phyloP scores from a whole-genome alignment of 75 land plant species.

The Picea glauca region DNA sequence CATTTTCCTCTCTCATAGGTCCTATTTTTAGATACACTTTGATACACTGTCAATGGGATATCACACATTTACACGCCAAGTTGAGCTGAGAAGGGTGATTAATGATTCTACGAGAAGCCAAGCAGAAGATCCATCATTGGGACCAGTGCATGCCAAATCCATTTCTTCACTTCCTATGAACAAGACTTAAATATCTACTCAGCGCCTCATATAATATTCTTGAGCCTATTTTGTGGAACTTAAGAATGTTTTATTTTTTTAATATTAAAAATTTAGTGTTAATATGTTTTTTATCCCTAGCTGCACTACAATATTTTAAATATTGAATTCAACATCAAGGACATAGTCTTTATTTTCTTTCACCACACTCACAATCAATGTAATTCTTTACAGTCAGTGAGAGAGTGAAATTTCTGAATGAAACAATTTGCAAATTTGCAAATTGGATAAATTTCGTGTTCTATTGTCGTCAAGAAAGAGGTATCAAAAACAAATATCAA shows the following conservation, averaged over 20 bases:
- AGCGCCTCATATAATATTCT: too few relatives aligned
- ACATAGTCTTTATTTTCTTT: neutral
- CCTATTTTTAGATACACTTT: constrained; percentile 32
- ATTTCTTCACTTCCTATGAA: constrained; percentile 17
- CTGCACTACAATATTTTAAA: neutral
- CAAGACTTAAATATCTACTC: neutral
- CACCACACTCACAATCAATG: neutral
- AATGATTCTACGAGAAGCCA: constrained; percentile 32
- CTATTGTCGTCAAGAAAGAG: constrained; percentile 53
- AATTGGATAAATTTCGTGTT: constrained; percentile 43
- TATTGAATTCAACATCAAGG: neutral
- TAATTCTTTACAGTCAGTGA: constrained; percentile 40
- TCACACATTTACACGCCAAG: constrained; percentile 33
- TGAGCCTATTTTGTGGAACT: too few relatives aligned
- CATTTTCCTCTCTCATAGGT: constrained; percentile 34
- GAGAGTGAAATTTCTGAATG: constrained; percentile 38
- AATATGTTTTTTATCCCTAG: neutral
- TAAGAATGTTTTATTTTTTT: too few relatives aligned
- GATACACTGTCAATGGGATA: constrained; percentile 45
- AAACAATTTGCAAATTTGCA: constrained; percentile 42
- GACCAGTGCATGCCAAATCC: constrained; percentile 40
- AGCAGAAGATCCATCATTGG: constrained; percentile 42
- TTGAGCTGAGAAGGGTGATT: constrained; percentile 46
- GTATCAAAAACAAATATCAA: constrained; percentile 38
- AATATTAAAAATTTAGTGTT: too few relatives aligned